Evolutionary conservation across 2,329 filamentous ascomycete species (phyloP).

Genomic region (Fusarium sp.): DNA sequence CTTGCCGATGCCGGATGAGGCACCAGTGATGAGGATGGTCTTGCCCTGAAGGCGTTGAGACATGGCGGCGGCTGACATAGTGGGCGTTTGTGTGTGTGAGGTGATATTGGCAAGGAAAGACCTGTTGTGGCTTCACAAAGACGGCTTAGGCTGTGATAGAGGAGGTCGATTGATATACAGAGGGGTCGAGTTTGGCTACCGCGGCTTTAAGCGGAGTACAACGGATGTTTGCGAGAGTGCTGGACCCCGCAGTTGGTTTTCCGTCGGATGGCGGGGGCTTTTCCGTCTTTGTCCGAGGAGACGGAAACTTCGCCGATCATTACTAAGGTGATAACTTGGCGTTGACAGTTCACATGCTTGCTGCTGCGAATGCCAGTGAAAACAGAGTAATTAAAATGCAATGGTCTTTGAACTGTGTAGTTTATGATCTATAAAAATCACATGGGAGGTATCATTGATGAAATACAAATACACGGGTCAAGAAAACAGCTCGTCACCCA

Average conservation of each 20-base stretch:
- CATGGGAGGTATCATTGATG: neutral
- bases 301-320: no score
- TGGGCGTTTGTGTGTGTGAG: slow-evolving; percentile 36
- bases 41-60: slow-evolving; percentile 91
- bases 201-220: neutral
- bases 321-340: no score
- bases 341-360: no score
- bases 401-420: no score
- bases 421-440: no score
- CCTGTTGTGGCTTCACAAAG: neutral
- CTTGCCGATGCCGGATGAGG: slow-evolving; percentile 91
- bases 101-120: neutral
- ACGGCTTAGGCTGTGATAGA: slow-evolving; percentile 4
- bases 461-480: slow-evolving; percentile 8
- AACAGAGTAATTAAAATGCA: no score
- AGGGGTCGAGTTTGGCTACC: neutral
- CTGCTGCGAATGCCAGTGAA: no score
- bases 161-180: slow-evolving; percentile 25
- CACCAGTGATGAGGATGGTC: slow-evolving; percentile 92
- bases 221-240: neutral
- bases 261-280: slow-evolving; percentile 20
- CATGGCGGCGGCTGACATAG: slow-evolving; percentile 74
- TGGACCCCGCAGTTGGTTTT: slow-evolving; percentile 17
- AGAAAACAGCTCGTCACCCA: slow-evolving; percentile 40
- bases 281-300: slow-evolving; percentile 5